phyloP scores from a whole-genome alignment of 108 stramenopile genomes.

The Cylindrotheca closterium region DNA sequence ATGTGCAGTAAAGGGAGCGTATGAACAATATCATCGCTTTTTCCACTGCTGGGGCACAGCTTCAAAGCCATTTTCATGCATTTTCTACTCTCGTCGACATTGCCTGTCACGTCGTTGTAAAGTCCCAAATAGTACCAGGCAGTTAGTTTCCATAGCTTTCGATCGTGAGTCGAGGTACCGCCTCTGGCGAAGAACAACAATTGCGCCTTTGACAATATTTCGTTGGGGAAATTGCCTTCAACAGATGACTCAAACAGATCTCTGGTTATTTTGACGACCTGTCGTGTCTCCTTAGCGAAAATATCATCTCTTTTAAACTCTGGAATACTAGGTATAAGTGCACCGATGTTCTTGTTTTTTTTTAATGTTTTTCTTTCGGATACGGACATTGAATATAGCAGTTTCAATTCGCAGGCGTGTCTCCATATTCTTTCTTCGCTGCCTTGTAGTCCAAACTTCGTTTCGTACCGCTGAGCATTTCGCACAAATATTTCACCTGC shows the following conservation, averaged over 20 bases:
- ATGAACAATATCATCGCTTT: constrained; percentile 63
- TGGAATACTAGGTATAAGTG: constrained; percentile 6
- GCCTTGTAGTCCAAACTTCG: constrained; percentile 59
- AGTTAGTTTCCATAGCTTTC: constrained; percentile 77
- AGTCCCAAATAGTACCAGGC: constrained; percentile 78
- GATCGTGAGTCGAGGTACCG: constrained; percentile 23
- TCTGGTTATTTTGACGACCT: constrained; percentile 57
- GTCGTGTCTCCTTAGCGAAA: constrained; percentile 29
- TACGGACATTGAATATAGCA: constrained; percentile 25
- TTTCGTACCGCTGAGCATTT: constrained; percentile 58
- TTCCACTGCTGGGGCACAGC: constrained; percentile 50
- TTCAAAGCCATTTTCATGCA: constrained; percentile 83
- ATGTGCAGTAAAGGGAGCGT: constrained; percentile 78
- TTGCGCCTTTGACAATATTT: constrained; percentile 57
- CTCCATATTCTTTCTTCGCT: constrained; percentile 87
- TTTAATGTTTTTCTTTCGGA: constrained; percentile 6
- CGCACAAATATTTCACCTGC: constrained; percentile 61
- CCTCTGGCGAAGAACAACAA: constrained; percentile 33
- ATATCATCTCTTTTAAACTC: constrained; percentile 6
- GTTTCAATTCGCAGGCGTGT: constrained; percentile 67
- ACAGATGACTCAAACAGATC: constrained; percentile 67
- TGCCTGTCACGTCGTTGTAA: constrained; percentile 73
- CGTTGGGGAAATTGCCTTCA: constrained; percentile 30
- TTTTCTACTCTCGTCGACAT: constrained; percentile 55
- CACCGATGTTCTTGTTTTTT: constrained; percentile 7